Conservation (phyloP, 441 rosid genomes). For the Kokia cookei region DNA sequence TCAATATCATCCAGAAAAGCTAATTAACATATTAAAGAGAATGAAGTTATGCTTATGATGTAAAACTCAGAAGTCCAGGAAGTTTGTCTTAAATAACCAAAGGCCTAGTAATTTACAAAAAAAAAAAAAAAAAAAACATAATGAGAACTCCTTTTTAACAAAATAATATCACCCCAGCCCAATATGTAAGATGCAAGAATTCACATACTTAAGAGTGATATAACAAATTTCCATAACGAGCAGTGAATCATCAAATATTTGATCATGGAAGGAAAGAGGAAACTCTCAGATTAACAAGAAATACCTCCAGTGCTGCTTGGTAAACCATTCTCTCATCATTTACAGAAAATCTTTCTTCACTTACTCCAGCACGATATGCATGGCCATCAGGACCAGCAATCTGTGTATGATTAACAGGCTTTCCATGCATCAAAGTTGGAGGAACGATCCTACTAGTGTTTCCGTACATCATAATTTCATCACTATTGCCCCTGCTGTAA, state of each 20-base stretch:
- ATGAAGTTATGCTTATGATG: background rate
- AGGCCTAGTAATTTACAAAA: background rate
- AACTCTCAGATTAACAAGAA: constrained; percentile 2
- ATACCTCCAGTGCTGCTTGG: constrained; percentile 90
- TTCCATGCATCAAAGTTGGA: constrained; percentile 50
- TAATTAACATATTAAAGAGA: background rate
- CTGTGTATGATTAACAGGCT: constrained; percentile 30
- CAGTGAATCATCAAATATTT: background rate
- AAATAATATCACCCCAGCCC: background rate
- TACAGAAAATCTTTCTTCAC: constrained; percentile 53
- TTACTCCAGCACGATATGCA: constrained; percentile 31
- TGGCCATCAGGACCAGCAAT: constrained; percentile 47
- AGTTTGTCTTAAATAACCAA: background rate
- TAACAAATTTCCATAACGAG: background rate
- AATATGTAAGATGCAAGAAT: background rate
- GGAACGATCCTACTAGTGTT: constrained; percentile 60
- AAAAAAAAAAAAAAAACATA: background rate
- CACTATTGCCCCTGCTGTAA: constrained; percentile 29
- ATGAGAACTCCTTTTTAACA: background rate
- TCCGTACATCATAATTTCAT: constrained; percentile 44
- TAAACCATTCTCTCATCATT: constrained; percentile 77
- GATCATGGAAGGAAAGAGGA: background rate
- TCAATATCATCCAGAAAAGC: background rate
- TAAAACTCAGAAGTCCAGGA: background rate
- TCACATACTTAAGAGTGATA: background rate